Conservation (phyloP, 805 yeast genomes). For the Ogataea siamensis region DNA sequence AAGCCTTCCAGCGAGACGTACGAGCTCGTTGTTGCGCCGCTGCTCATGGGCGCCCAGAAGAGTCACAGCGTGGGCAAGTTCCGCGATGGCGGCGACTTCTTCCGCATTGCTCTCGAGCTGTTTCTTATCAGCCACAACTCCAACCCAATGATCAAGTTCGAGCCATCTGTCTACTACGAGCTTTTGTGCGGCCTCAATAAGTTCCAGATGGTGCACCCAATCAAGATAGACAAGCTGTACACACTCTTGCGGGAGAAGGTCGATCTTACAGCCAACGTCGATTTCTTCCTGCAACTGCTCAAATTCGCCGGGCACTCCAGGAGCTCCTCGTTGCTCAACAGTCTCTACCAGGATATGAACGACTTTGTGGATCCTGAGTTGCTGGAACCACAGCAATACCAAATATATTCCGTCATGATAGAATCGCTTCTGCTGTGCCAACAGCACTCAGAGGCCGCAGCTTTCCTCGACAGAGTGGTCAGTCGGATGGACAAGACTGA, state of each 20-base stretch:
- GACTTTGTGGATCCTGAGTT: slow-evolving; percentile 7
- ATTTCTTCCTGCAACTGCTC: slow-evolving; percentile 40
- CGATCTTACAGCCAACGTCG: slow-evolving; percentile 9
- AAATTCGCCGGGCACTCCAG: slow-evolving; percentile 39
- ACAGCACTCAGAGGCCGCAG: slow-evolving; percentile 49
- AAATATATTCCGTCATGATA: slow-evolving; percentile 50
- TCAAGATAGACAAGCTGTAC: slow-evolving; percentile 19
- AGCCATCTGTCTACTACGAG: slow-evolving; percentile 21
- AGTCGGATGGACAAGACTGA: slow-evolving; percentile 13
- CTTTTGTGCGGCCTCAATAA: slow-evolving; percentile 28
- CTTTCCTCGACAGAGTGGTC: slow-evolving; percentile 55
- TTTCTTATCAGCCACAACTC: slow-evolving; percentile 33
- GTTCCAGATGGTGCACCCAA: slow-evolving; percentile 23
- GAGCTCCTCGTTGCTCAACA: slow-evolving; percentile 38
- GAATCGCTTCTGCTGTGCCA: slow-evolving; percentile 52
- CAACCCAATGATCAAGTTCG: slow-evolving; percentile 18
- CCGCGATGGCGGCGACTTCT: slow-evolving; percentile 45
- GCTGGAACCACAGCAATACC: slow-evolving; percentile 37
- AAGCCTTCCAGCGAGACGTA: slow-evolving; percentile 60
- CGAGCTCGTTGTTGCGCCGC: slow-evolving; percentile 46
- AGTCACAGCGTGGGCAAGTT: slow-evolving; percentile 38
- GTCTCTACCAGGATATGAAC: slow-evolving; percentile 35
- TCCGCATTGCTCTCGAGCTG: slow-evolving; percentile 49
- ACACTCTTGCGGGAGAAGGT: slow-evolving; percentile 17
- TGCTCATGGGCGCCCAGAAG: slow-evolving; percentile 48